phyloP scores from a whole-genome alignment of 2,329 filamentous ascomycete species.

The Penicillium sp. region DNA sequence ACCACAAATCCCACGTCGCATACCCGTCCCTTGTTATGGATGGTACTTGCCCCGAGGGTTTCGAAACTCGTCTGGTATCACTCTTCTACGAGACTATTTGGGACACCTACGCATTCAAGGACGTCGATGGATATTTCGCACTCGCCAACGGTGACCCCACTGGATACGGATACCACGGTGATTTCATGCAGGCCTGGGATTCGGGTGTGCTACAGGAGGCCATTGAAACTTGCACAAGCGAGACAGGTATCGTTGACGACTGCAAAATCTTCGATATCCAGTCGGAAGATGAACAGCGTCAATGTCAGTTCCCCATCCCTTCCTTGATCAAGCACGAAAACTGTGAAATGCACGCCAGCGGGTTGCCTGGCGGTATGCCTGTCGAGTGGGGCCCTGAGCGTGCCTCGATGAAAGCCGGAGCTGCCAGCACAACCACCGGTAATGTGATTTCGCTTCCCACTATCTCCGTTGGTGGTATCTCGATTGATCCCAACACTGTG shows the following conservation, averaged over 20 bases:
- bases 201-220: conserved; percentile 66
- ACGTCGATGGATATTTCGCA: conserved; percentile 67
- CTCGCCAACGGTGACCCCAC: conserved; percentile 76
- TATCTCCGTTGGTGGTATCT: conserved; percentile 9
- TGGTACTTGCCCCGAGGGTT: conserved; percentile 71
- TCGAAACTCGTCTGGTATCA: conserved; percentile 66
- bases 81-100: conserved; percentile 87
- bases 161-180: conserved; percentile 73
- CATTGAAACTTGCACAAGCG: conserved; percentile 72
- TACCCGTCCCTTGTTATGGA: conserved; percentile 76
- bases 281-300: conserved; percentile 50
- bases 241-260: conserved; percentile 66
- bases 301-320: conserved; percentile 66
- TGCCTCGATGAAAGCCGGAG: conserved; percentile 25
- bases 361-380: conserved; percentile 65
- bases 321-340: conserved; percentile 58
- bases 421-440: background rate
- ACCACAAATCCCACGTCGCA: conserved; percentile 67
- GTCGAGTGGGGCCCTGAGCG: conserved; percentile 50
- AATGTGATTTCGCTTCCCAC: conserved; percentile 10
- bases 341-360: conserved; percentile 54
- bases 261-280: conserved; percentile 75
- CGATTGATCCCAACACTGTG: conserved; percentile 7
- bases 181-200: conserved; percentile 81
- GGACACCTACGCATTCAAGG: conserved; percentile 66